Conservation (phyloP, 148 eudicot genomes). For the Rhododendron kiyosumense region DNA sequence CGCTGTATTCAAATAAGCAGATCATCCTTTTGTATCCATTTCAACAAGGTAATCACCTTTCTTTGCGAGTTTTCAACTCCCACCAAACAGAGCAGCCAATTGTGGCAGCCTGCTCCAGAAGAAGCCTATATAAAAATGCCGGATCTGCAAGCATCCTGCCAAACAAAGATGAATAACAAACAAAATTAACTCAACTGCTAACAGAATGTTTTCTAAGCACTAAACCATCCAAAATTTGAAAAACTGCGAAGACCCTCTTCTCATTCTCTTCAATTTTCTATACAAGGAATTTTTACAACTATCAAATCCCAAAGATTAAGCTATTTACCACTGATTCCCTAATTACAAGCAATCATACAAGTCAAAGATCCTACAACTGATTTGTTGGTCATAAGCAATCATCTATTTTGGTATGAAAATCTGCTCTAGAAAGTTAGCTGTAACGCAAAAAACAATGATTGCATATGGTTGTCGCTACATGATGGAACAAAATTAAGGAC, state of each 20-base stretch:
- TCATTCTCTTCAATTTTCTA: background rate
- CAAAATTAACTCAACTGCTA: background rate
- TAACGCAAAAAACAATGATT: background rate
- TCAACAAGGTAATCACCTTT: slow-evolving; percentile 41
- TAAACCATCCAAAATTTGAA: background rate
- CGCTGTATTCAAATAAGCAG: background rate
- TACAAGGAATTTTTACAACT: no score
- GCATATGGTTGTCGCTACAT: background rate
- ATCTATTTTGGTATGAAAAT: background rate
- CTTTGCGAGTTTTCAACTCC: slow-evolving; percentile 79
- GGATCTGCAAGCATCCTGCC: slow-evolving; percentile 98
- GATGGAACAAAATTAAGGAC: background rate
- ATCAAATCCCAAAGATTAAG: background rate
- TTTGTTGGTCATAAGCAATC: background rate
- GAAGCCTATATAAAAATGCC: slow-evolving; percentile 71
- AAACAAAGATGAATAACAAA: slow-evolving; percentile 14
- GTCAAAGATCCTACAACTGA: background rate
- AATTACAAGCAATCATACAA: background rate
- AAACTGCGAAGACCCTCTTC: background rate
- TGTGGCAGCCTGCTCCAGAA: slow-evolving; percentile 86
- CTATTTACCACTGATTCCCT: background rate
- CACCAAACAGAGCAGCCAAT: slow-evolving; percentile 77
- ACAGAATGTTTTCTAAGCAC: background rate
- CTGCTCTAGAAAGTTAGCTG: no score
- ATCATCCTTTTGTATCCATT: background rate